Base-by-base conservation (phyloP, 2,329 filamentous ascomycete genomes). In the Cercospora beticola region DNA sequence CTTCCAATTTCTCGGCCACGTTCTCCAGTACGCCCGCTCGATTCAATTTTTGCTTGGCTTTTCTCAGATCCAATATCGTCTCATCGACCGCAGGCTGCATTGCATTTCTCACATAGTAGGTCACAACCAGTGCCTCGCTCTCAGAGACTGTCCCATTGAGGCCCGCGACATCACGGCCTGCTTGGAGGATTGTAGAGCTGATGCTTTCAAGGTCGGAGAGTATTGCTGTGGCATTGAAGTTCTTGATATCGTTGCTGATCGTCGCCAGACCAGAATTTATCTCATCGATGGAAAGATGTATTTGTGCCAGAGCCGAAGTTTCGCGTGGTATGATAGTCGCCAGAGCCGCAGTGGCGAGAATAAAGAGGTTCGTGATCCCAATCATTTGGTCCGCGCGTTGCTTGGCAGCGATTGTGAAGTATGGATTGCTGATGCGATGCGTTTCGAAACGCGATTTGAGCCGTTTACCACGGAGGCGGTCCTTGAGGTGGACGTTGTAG, bases 341-440 rank as follows among this genome's bases (percentile, higher is more conserved):
- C 23, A 65, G 62, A 10, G 52, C 52, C 8, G 62, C 62, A 16
- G 62, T 65, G 52, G 62, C 62, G 21, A 65, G 62, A 5, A 65
- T 65, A 26, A 65, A 65, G 33, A 65, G 62, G n/a, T 65, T 59
- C n/a, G 62, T 65, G 52, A 65, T 65, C 18, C 62, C 52, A 12
- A 65, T 46, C 14, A 46, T 43, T 59, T 54, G 49, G 49, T 58
- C 52, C 57, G 28, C 46, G 23, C 30, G 46, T 64, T 33, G 46
- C 26, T 40, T 54, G 18, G 46, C 31, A 8, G 30, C 43, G 1
- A 64, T 54, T 12, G 52, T 21, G 52, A 58, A 28, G 36, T 57
- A 21, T 30, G 31, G 36, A 3, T 62, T 26, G 62, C 54, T 65
- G 62, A 65, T 28, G 52, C 33, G 33, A 4, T n/a, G 21, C 36